These are phyloP conservation scores for Tilletia horrida DNA, from an alignment of 1,284 basidiomycete species.

Conservation along the genomic window DNA sequence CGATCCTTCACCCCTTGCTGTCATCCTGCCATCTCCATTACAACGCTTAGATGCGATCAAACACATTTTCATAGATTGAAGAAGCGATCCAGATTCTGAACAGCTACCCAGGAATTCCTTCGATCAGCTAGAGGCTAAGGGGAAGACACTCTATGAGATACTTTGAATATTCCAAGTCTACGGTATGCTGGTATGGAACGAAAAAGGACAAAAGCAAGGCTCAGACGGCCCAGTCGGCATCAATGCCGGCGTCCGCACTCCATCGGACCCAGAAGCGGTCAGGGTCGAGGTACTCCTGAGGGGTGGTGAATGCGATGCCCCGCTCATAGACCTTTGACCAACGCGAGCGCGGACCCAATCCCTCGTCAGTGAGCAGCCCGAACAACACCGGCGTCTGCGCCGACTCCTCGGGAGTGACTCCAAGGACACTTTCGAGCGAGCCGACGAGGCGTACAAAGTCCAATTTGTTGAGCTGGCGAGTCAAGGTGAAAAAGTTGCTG, in stretches of 20 bases:
- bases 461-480: background rate
- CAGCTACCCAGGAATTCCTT: no score
- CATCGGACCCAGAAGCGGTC: constrained; percentile 11
- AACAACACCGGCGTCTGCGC: background rate
- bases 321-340: constrained; percentile 3
- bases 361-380: background rate
- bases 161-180: no score
- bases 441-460: background rate
- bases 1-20: background rate
- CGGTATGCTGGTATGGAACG: no score
- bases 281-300: background rate
- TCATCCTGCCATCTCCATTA: no score
- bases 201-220: no score
- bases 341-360: background rate
- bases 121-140: no score
- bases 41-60: no score
- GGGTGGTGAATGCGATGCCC: background rate
- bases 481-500: background rate
- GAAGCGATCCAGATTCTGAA: no score
- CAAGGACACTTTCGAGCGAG: background rate
- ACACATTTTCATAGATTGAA: no score
- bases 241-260: constrained; percentile 9
- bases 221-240: constrained; percentile 8
- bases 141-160: no score
- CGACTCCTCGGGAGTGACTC: background rate